Percentiles rank a stretch among this genome's conserved stretches.
phyloP scores from a whole-genome alignment of 2,329 filamentous ascomycete genomes.

The Calonectria crousiana region DNA sequence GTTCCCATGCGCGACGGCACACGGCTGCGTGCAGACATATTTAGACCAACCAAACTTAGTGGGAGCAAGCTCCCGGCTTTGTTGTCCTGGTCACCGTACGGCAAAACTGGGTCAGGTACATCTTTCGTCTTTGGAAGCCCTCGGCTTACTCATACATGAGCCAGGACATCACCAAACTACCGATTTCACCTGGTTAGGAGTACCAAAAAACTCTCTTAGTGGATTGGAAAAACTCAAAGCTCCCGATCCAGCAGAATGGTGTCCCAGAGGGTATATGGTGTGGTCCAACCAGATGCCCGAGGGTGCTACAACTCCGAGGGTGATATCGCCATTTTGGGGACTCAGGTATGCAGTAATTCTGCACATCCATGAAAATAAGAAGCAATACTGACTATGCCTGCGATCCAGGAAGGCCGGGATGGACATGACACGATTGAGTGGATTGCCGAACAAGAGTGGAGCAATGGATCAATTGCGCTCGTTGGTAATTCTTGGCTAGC shows the following conservation, averaged over 20 bases:
- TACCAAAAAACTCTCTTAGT: background rate
- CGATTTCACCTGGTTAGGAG: background rate
- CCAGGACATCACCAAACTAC: background rate
- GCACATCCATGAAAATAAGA: background rate
- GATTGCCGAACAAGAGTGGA: background rate
- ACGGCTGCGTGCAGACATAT: background rate
- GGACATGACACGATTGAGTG: slow-evolving; percentile 5
- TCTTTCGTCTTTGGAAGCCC: background rate
- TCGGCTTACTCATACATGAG: background rate
- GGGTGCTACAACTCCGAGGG: background rate
- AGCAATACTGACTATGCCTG: background rate
- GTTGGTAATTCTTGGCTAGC: background rate
- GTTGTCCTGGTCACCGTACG: slow-evolving; percentile 14
- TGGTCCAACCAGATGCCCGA: background rate
- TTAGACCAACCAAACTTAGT: background rate
- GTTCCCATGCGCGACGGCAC: background rate
- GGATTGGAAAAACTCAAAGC: background rate
- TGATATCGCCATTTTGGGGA: slow-evolving; percentile 4
- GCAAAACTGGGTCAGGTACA: slow-evolving; percentile 15
- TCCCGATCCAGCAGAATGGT: background rate
- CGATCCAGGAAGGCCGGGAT: background rate
- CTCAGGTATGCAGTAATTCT: background rate
- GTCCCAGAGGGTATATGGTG: background rate
- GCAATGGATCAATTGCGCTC: background rate
- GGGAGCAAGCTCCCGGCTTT: background rate